phyloP scores from a whole-genome alignment of 2,329 filamentous ascomycete species.

The Lachnellula occidentalis region DNA sequence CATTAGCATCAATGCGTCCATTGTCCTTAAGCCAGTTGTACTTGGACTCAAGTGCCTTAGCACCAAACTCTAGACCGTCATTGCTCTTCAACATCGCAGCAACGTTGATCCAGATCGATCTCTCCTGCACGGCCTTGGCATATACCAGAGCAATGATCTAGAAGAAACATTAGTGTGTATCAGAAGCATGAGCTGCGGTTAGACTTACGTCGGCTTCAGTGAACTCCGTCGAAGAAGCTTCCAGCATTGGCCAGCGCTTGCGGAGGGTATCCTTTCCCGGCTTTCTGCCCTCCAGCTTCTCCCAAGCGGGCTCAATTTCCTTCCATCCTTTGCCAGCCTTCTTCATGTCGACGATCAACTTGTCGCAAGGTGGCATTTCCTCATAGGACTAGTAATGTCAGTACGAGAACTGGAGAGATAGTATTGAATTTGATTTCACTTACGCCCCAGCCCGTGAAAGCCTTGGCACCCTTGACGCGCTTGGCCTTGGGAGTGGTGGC shows the following conservation, averaged over 20 bases:
- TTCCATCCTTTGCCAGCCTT: slow-evolving; percentile 1
- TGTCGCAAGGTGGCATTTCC: slow-evolving; percentile 10
- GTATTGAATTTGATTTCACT: neutral
- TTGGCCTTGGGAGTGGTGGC: neutral
- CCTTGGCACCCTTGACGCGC: neutral
- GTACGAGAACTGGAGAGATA: neutral
- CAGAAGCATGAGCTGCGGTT: neutral
- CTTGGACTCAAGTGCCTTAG: slow-evolving; percentile 8
- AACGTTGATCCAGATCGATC: slow-evolving; percentile 6
- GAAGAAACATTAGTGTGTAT: no score
- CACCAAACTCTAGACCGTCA: slow-evolving; percentile 2
- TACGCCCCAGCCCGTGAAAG: neutral
- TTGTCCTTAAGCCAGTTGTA: slow-evolving; percentile 7
- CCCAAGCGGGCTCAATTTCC: slow-evolving; percentile 10
- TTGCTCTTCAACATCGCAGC: slow-evolving; percentile 1
- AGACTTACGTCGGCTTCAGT: slow-evolving; percentile 12
- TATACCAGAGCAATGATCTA: neutral
- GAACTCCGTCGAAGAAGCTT: slow-evolving; percentile 6
- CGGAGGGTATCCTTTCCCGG: slow-evolving; percentile 8
- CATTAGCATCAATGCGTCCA: slow-evolving; percentile 3
- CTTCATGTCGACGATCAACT: slow-evolving; percentile 9
- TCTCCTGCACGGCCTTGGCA: slow-evolving; percentile 3
- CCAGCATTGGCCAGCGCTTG: slow-evolving; percentile 7
- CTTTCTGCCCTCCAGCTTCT: neutral
- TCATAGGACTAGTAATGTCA: neutral